Conservation (phyloP, 169 alveolate genomes). For the Babesia bovis region DNA sequence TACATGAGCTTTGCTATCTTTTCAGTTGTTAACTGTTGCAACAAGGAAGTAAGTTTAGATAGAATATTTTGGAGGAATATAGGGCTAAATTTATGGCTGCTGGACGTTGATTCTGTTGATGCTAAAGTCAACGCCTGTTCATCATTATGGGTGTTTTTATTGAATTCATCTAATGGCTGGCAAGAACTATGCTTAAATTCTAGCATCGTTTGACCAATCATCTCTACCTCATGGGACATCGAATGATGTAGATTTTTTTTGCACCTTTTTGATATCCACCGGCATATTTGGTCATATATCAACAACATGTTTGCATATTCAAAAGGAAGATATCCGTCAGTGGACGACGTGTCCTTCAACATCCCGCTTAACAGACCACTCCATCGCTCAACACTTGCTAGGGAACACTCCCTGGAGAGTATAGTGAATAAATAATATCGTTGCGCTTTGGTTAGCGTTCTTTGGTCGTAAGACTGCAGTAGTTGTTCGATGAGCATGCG, state of each 20-base stretch:
- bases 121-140: neutral
- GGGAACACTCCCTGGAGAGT: conserved; percentile 46
- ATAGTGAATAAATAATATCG: conserved; percentile 41
- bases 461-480: conserved; percentile 19
- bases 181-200: neutral
- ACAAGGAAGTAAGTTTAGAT: conserved; percentile 3
- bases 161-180: neutral
- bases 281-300: conserved; percentile 55
- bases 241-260: neutral
- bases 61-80: conserved; percentile 18
- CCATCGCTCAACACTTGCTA: conserved; percentile 39
- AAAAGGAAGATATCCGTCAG: conserved; percentile 15
- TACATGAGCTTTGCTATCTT: conserved; percentile 44
- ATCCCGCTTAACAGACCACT: neutral
- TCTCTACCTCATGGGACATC: neutral
- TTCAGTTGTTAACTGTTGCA: conserved; percentile 39
- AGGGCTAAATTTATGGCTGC: conserved; percentile 1
- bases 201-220: neutral
- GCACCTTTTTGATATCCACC: conserved; percentile 39
- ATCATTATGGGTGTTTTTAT: neutral
- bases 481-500: conserved; percentile 1
- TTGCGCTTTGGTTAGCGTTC: conserved; percentile 39
- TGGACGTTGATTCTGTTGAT: neutral
- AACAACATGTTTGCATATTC: conserved; percentile 54
- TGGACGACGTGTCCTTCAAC: neutral